Evolutionary conservation across 2,329 filamentous ascomycete genomes (phyloP).

Genomic region (Aspergillus tanneri): DNA sequence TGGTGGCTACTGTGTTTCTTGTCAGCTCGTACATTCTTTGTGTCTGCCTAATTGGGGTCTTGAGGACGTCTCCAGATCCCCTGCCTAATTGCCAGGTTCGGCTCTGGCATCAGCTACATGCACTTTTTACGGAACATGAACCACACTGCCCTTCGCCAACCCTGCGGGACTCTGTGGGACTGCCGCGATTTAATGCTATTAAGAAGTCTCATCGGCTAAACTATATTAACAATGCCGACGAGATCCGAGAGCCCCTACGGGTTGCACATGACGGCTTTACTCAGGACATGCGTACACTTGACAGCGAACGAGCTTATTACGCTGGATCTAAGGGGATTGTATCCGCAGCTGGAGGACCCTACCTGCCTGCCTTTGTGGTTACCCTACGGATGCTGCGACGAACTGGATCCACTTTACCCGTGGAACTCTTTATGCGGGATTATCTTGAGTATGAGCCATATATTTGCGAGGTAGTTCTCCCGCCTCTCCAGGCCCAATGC

Average conservation of each 20-base stretch:
- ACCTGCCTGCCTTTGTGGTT: slow-evolving; percentile 48
- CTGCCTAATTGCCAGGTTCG: slow-evolving; percentile 12
- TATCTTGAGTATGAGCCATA: slow-evolving; percentile 34
- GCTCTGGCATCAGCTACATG: slow-evolving; percentile 21
- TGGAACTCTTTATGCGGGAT: slow-evolving; percentile 40
- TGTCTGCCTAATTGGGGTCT: too few relatives aligned
- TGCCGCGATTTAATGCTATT: slow-evolving; percentile 18
- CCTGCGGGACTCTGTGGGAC: slow-evolving; percentile 10
- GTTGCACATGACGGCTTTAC: slow-evolving; percentile 39
- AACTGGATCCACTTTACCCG: slow-evolving; percentile 48
- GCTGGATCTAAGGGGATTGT: slow-evolving; percentile 46
- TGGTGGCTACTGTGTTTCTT: too few relatives aligned
- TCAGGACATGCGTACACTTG: slow-evolving; percentile 24
- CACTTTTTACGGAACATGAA: slow-evolving; percentile 18
- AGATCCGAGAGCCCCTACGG: slow-evolving; percentile 29
- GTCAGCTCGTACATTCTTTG: too few relatives aligned
- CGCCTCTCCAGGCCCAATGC: slow-evolving; percentile 37
- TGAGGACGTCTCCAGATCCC: too few relatives aligned
- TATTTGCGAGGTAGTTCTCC: slow-evolving; percentile 38
- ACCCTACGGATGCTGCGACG: slow-evolving; percentile 50
- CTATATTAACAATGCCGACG: slow-evolving; percentile 27
- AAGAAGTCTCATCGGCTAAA: slow-evolving; percentile 21
- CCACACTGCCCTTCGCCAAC: slow-evolving; percentile 19
- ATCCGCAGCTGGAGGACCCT: slow-evolving; percentile 45
- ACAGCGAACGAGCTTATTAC: slow-evolving; percentile 26